These are phyloP conservation scores for Ciborinia camelliae DNA, from an alignment of 2,329 filamentous ascomycete species.

Conservation along the genomic window DNA sequence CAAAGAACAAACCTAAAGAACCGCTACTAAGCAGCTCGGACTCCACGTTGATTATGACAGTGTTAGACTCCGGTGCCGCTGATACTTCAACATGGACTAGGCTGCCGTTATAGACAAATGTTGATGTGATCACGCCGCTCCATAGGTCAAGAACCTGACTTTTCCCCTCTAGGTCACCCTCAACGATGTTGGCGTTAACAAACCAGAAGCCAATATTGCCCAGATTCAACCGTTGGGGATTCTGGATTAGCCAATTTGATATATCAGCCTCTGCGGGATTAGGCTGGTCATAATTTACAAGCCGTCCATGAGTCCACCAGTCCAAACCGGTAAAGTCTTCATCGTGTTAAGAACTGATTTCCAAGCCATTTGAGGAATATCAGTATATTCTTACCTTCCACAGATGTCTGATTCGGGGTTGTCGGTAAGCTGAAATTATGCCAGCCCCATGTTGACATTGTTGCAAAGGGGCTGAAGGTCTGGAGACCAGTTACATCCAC, in stretches of 20 bases:
- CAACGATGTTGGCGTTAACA: conserved; percentile 33
- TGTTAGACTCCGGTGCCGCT: conserved; percentile 42
- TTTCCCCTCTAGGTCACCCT: conserved; percentile 35
- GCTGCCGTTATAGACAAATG: conserved; percentile 37
- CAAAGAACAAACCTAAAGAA: conserved; percentile 41
- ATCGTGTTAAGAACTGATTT: conserved; percentile 34
- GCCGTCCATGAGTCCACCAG: conserved; percentile 42
- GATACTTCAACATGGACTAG: conserved; percentile 40
- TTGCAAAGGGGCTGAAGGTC: conserved; percentile 44
- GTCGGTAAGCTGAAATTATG: conserved; percentile 45
- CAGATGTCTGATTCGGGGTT: conserved; percentile 35
- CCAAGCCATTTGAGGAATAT: neutral
- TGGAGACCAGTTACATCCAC: conserved; percentile 46
- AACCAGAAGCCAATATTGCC: conserved; percentile 44
- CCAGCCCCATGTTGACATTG: conserved; percentile 46
- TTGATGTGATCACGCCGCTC: conserved; percentile 42
- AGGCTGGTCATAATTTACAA: conserved; percentile 44
- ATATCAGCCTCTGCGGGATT: conserved; percentile 42
- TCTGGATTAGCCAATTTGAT: conserved; percentile 50
- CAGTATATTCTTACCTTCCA: conserved; percentile 21
- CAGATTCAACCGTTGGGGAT: conserved; percentile 46
- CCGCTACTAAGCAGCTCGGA: conserved; percentile 39
- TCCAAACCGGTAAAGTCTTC: conserved; percentile 15
- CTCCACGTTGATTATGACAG: conserved; percentile 40
- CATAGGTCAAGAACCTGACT: conserved; percentile 41